These are phyloP conservation scores for Entrophospora sp. DNA, from an alignment of 192 early-diverging fungal genomes.

Conservation along the genomic window DNA sequence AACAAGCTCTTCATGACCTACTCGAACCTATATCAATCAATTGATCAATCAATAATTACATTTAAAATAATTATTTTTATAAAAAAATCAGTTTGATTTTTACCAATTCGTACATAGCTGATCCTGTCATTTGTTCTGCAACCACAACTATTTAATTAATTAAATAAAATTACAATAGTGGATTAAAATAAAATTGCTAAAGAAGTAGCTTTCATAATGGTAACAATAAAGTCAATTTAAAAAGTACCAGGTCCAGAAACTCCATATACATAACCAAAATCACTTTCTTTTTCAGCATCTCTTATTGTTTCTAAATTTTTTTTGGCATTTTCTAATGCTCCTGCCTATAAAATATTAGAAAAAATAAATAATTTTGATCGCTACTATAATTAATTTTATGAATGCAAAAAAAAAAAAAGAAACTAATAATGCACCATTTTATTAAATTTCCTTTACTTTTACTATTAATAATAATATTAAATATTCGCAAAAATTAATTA, in stretches of 20 bases:
- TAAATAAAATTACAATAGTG: neutral
- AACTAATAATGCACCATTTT: no score
- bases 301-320: conserved; percentile 74
- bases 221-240: neutral
- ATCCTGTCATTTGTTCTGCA: conserved; percentile 97
- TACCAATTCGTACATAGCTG: conserved; percentile 98
- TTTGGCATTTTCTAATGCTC: conserved; percentile 83
- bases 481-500: no score
- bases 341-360: conserved; percentile 77
- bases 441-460: no score
- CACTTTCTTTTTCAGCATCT: conserved; percentile 76
- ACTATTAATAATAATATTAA: no score
- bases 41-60: neutral
- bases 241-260: conserved; percentile 93
- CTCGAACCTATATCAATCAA: conserved; percentile 62
- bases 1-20: conserved; percentile 94
- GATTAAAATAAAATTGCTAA: neutral
- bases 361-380: no score
- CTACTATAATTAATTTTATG: no score
- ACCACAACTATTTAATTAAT: conserved; percentile 69
- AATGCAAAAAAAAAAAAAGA: no score
- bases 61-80: neutral
- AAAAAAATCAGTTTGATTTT: conserved; percentile 16
- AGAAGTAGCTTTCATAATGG: neutral
- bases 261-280: conserved; percentile 88